Percentiles rank a stretch among this genome's conserved stretches.
These are phyloP conservation scores for Rhynchospora breviuscula DNA, from an alignment of 176 grass and related monocot species.

Conservation along the genomic window DNA sequence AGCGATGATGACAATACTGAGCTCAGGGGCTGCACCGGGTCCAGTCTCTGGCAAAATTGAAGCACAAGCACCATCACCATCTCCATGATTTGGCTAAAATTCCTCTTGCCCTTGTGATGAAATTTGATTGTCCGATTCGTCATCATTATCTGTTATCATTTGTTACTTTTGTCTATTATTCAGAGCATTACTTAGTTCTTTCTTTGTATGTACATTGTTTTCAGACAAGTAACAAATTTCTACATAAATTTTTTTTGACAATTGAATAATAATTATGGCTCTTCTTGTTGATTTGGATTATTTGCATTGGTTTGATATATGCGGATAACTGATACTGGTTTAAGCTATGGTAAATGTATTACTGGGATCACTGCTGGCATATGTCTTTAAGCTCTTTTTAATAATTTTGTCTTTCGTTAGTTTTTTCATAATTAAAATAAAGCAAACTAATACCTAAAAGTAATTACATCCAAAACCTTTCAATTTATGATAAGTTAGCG, in stretches of 20 bases:
- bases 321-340: too few relatives aligned
- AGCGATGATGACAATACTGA: conserved; percentile 28
- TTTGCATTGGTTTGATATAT: background rate
- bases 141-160: conserved; percentile 1
- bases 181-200: conserved; percentile 10
- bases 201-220: background rate
- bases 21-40: conserved; percentile 26
- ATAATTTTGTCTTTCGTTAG: too few relatives aligned
- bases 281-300: background rate
- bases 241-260: background rate
- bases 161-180: background rate
- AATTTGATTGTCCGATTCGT: background rate
- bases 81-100: conserved; percentile 11
- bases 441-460: too few relatives aligned
- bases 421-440: too few relatives aligned
- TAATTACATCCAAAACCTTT: too few relatives aligned
- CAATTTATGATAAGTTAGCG: too few relatives aligned
- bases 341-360: too few relatives aligned
- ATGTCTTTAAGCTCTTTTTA: too few relatives aligned
- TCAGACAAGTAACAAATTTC: conserved; percentile 1
- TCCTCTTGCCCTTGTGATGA: background rate
- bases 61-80: conserved; percentile 19
- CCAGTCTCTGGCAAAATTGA: conserved; percentile 6
- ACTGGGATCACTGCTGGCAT: too few relatives aligned
- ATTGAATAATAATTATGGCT: background rate